Evolutionary conservation across 345 rosid genomes (phyloP).

Genomic region (Murraya paniculata): DNA sequence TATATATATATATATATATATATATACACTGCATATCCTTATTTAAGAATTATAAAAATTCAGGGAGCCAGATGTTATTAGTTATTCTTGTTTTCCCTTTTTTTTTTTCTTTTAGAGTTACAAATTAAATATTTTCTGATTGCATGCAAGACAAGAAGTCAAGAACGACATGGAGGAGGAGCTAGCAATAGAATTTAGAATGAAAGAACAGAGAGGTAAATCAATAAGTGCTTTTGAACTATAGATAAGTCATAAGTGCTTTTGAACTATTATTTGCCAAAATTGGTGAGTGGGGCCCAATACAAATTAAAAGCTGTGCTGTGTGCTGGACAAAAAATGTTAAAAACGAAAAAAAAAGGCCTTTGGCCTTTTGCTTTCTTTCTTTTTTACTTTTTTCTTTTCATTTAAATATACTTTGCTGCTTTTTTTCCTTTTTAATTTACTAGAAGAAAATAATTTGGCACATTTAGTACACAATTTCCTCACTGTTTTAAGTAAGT

Average conservation of each 20-base stretch:
- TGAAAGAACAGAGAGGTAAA: background rate
- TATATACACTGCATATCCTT: background rate
- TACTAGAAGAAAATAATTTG: background rate
- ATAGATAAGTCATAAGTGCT: background rate
- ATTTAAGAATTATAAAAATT: background rate
- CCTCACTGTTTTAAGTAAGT: constrained; percentile 6
- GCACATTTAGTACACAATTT: background rate
- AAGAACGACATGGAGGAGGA: background rate
- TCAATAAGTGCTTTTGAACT: background rate
- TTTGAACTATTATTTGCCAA: background rate
- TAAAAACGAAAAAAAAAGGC: too few species aligned
- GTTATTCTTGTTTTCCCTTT: too few species aligned
- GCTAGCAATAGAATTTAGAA: background rate
- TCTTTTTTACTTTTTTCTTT: too few species aligned
- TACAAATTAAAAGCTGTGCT: background rate
- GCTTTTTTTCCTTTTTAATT: background rate
- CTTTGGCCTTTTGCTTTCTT: too few species aligned
- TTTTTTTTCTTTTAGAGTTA: too few species aligned
- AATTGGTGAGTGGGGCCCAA: background rate
- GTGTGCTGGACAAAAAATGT: background rate
- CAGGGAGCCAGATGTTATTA: background rate
- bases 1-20: too few species aligned
- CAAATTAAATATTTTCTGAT: background rate
- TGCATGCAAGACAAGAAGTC: background rate
- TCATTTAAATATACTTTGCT: too few species aligned